A percentile compares a stretch with the other conserved stretches of the same genome.
Conservation (phyloP, 2,329 filamentous ascomycete species). For the Escovopsis sp. region DNA sequence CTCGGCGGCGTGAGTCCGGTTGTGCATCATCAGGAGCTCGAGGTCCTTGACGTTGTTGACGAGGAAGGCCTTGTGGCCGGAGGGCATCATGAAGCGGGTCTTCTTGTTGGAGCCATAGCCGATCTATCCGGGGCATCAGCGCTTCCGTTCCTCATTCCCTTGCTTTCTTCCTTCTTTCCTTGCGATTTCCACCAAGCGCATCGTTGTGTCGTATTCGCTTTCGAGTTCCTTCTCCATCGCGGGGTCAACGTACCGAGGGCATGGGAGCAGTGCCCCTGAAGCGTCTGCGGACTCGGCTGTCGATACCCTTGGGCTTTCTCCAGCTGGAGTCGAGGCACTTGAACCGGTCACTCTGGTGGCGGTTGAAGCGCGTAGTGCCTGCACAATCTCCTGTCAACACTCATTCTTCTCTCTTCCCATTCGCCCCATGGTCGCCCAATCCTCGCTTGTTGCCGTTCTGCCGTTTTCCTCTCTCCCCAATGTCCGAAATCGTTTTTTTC, state of each 20-base stretch:
- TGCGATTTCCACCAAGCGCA: too few species aligned
- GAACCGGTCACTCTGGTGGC: constrained; percentile 96
- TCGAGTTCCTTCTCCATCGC: constrained; percentile 1
- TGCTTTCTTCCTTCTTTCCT: too few species aligned
- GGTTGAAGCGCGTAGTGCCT: constrained; percentile 90
- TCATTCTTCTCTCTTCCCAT: background rate
- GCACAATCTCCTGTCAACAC: constrained; percentile 27
- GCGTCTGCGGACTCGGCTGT: constrained; percentile 91
- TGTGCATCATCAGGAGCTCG: constrained; percentile 99
- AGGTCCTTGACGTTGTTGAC: constrained; percentile 94
- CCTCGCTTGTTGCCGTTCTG: background rate
- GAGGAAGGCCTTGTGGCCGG: constrained; percentile 98
- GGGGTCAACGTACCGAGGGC: constrained; percentile 70
- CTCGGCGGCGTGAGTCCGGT: constrained; percentile 97
- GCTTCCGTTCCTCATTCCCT: background rate
- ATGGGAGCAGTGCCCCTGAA: constrained; percentile 94
- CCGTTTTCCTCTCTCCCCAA: background rate
- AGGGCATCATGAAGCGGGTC: constrained; percentile 97
- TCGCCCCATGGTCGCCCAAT: background rate
- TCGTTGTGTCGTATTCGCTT: too few species aligned
- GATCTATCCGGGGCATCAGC: constrained; percentile 47
- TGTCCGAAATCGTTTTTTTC: background rate
- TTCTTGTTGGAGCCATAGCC: constrained; percentile 99
- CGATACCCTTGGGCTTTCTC: constrained; percentile 99
- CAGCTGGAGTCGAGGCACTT: constrained; percentile 81